Evolutionary conservation across 2,329 filamentous ascomycete species (phyloP), one percentile per base, ranked within the genome.

Genomic region (Ceratocystis cubensis): DNA sequence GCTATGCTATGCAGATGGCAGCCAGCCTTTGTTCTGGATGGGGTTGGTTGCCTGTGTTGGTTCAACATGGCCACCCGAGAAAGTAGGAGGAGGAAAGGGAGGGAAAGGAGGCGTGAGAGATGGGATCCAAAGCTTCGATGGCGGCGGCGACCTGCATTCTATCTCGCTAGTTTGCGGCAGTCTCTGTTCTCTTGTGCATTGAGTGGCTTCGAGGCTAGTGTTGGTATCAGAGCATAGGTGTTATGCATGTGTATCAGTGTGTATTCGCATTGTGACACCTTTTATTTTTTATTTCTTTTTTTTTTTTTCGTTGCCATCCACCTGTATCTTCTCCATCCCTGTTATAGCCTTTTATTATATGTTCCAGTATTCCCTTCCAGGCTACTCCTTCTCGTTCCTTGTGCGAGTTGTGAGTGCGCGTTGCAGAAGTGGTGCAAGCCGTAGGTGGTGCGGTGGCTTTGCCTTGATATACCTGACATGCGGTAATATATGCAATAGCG

Each of bases 121-220:
- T 6, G 37, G 41, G 5, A 33, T 63, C 15, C 30, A 63, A 63
- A 63, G 41, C 61, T 48, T 63, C 20, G 61, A 63, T 63, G 37
- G 61, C 25, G 45, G 63, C 48, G 48, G 45, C 63, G 45, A 50
- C 63, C 44, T 46, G 25, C 65, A 56, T 66, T 66, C 65, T 61
- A 63, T 66, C 56, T 66, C 65, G 59, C 65, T 63, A 66, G 65
- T 66, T 44, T 45, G 28, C 59, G 6, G 20, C 59, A 62, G 61
- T 22, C 44, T 46, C 56, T 46, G 48, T n/a, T 53, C 37, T 37
- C 61, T 63, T 63, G 59, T 66, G 15, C 33, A 17, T 20, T 46
- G 45, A 22, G 45, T 63, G 59, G 65, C 65, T 66, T 63, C 37
- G 63, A 56, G 48, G 8, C 15, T 48, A 22, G 44, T 44, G 33